phyloP scores from a whole-genome alignment of 306 rosid species.

The Cotoneaster glaucophyllus region DNA sequence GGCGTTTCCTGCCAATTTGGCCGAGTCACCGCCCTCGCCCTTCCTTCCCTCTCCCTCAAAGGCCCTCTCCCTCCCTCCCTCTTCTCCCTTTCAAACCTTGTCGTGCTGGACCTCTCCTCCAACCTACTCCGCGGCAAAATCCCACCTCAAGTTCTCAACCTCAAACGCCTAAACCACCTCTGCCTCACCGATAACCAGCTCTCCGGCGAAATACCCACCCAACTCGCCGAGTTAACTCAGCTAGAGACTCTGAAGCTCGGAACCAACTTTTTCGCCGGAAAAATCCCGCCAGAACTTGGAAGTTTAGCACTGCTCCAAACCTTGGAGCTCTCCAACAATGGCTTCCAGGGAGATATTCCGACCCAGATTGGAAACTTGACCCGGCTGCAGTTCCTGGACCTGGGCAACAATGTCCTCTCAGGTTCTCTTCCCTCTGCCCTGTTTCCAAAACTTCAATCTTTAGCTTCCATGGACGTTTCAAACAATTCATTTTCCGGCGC shows the following conservation, averaged over 20 bases:
- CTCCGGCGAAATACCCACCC: constrained; percentile 34
- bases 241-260: constrained; percentile 50
- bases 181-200: constrained; percentile 32
- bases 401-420: constrained; percentile 62
- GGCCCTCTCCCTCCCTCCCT: constrained; percentile 47
- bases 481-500: constrained; percentile 76
- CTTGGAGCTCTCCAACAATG: constrained; percentile 68
- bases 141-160: constrained; percentile 31
- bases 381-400: constrained; percentile 51
- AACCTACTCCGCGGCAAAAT: constrained; percentile 56
- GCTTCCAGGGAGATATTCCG: constrained; percentile 54
- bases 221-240: constrained; percentile 30
- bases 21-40: constrained; percentile 59
- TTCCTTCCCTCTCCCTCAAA: constrained; percentile 39
- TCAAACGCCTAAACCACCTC: constrained; percentile 30
- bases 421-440: constrained; percentile 63
- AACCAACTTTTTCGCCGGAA: constrained; percentile 48
- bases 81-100: constrained; percentile 41
- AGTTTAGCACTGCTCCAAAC: constrained; percentile 28
- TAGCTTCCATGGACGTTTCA: constrained; percentile 69
- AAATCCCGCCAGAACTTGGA: constrained; percentile 55
- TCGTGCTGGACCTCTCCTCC: constrained; percentile 55
- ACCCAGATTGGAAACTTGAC: constrained; percentile 58
- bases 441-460: constrained; percentile 45
- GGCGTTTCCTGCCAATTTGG: constrained; percentile 68